phyloP scores from a whole-genome alignment of 2,329 filamentous ascomycete species.

The Hypoxylon sp. region DNA sequence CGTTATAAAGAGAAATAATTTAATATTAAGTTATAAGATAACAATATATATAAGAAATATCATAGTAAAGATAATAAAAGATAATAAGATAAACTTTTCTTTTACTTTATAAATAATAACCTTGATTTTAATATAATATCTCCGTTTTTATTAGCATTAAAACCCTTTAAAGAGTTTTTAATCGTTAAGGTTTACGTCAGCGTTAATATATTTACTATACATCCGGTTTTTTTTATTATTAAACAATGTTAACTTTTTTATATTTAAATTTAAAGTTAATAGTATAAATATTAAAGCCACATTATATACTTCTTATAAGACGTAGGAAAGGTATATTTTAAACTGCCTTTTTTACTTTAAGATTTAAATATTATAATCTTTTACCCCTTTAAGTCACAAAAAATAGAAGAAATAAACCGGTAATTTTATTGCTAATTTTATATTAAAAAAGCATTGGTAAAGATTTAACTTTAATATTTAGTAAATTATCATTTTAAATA shows the following conservation, averaged over 20 bases:
- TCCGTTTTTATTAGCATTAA: neutral
- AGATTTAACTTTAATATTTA: neutral
- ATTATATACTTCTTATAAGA: slow-evolving; percentile 4
- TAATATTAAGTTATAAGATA: neutral
- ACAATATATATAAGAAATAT: neutral
- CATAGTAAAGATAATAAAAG: slow-evolving; percentile 2
- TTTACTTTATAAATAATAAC: neutral
- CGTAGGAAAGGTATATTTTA: neutral
- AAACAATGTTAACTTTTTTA: neutral
- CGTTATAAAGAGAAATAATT: neutral
- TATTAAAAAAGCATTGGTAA: neutral
- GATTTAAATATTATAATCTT: slow-evolving; percentile 8
- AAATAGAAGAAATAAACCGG: neutral
- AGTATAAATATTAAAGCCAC: neutral
- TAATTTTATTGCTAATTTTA: neutral
- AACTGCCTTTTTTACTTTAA: neutral
- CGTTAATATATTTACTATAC: neutral
- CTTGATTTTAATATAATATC: neutral
- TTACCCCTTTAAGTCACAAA: neutral
- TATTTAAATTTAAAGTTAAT: neutral
- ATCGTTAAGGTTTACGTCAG: neutral
- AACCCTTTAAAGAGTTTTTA: neutral
- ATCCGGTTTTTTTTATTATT: neutral
- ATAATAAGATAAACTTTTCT: neutral
- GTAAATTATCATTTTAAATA: neutral